A percentile compares a stretch with the other conserved stretches of the same genome.
These are phyloP conservation scores for Hypericum androsaemum DNA, from an alignment of 345 rosid genomes.

Conservation along the genomic window DNA sequence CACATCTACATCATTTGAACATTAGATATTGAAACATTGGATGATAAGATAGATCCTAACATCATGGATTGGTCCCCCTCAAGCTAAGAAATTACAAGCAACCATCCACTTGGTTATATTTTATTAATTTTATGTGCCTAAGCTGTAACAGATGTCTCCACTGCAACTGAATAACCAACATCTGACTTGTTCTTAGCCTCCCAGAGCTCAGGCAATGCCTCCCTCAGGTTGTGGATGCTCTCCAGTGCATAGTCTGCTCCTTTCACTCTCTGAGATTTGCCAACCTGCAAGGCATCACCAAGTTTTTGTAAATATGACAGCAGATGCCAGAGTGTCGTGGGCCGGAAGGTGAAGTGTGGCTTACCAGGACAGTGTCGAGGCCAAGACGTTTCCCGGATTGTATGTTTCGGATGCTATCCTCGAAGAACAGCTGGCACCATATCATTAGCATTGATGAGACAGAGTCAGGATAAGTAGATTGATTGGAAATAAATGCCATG, in stretches of 20 bases:
- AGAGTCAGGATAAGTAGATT: neutral
- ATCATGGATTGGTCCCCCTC: neutral
- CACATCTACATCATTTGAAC: no score
- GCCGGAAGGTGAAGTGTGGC: constrained; percentile 6
- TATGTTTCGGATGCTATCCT: constrained; percentile 73
- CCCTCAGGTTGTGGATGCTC: constrained; percentile 73
- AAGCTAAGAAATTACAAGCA: neutral
- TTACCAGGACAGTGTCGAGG: constrained; percentile 61
- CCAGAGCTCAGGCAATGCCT: constrained; percentile 75
- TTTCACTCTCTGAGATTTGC: constrained; percentile 50
- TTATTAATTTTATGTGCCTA: constrained; percentile 15
- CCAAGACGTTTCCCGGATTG: constrained; percentile 72
- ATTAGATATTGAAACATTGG: no score
- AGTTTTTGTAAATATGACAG: neutral
- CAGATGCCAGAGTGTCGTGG: no score
- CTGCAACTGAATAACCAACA: constrained; percentile 37
- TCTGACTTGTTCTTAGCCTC: constrained; percentile 43
- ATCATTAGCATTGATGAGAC: neutral
- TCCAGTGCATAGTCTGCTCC: constrained; percentile 69
- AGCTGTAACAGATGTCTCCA: constrained; percentile 77
- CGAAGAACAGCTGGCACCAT: constrained; percentile 56
- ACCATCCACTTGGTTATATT: neutral
- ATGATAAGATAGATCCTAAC: no score
- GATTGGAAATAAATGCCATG: neutral
- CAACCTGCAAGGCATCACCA: constrained; percentile 36